Evolutionary conservation across 306 rosid species (phyloP), one percentile per base, ranked within the genome.

Genomic region (Lathyrus sativus): DNA sequence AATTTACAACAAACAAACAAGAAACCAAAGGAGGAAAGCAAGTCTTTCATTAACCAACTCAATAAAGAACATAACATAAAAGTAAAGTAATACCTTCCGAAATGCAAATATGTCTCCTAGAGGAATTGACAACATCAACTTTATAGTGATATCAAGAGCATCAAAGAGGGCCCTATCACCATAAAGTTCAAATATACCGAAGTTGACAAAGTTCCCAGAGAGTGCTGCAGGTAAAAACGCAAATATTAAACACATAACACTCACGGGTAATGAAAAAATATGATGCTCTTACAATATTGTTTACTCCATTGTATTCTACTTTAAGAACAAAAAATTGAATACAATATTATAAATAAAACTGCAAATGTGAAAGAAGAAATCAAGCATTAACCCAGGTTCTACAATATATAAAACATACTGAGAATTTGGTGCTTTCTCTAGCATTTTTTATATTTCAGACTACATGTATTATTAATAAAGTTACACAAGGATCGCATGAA

Each of bases 171-270:
- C 93, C 78, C 88, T 83, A 75, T 91, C 97, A 24, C 97, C 97
- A 66, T 91, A 91, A 24, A 91, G 86, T 75, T 91, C 97, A 85
- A 91, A 89, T 74, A 91, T 88, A 18, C 97, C 96, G 71, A 91
- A 91, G 86, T 91, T 91, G 74, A 87, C 96, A 72, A 85, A 91
- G 76, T 85, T 91, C 80, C 97, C 97, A 71, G 86, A 79, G 37
- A 91, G 82, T 49, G 95, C 97, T 91, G 86, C 74, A 62, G 61
- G 14, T 37, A 43, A 62, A 79, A 74, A 14, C 15, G 5, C 37
- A 8, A 8, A 39, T n/a, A 80, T 50, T 50, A 45, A 77, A 28
- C 45, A 50, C 60, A 55, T 67, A 57, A 76, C 54, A 12, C 14
- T 35, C 11, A 61, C 7, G 39, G 41, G 42, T 22, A 58, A 80